A percentile compares a stretch with the other conserved stretches of the same genome.
These are phyloP conservation scores for Ochetophila trinervis DNA, from an alignment of 306 rosid species.

Conservation along the genomic window DNA sequence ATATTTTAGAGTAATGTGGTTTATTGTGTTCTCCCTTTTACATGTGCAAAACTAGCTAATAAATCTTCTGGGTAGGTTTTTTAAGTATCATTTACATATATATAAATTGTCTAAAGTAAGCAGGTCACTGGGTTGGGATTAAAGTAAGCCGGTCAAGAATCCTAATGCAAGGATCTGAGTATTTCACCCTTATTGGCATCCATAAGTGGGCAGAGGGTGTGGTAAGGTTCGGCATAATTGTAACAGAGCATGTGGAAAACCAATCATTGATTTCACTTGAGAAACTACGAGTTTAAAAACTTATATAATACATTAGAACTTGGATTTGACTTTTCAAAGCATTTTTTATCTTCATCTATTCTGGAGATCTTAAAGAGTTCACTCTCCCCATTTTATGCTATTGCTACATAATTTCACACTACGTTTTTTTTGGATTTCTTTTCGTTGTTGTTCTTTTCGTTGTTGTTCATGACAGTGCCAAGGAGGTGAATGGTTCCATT, in stretches of 20 bases:
- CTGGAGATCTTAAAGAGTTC: background rate
- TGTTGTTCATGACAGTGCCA: constrained; percentile 57
- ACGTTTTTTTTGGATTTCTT: background rate
- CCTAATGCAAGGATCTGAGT: too few relatives aligned
- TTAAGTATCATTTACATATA: too few relatives aligned
- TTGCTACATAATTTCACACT: background rate
- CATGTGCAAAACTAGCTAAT: too few relatives aligned
- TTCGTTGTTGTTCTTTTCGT: background rate
- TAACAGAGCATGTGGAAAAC: background rate
- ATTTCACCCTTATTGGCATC: too few relatives aligned
- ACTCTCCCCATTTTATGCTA: background rate
- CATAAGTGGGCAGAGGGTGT: too few relatives aligned
- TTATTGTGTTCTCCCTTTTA: too few relatives aligned
- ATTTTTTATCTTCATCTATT: background rate
- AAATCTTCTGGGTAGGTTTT: too few relatives aligned
- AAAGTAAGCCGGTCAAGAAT: too few relatives aligned
- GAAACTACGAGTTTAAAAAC: background rate
- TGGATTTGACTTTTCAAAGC: background rate
- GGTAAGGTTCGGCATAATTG: too few relatives aligned
- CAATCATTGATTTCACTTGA: background rate
- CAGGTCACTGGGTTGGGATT: too few relatives aligned
- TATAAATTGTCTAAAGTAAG: too few relatives aligned
- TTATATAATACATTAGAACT: background rate
- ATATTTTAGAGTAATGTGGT: too few relatives aligned
- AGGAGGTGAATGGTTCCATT: constrained; percentile 99